Conservation (phyloP, 495 filamentous ascomycete species). For the Neurospora terricola region DNA sequence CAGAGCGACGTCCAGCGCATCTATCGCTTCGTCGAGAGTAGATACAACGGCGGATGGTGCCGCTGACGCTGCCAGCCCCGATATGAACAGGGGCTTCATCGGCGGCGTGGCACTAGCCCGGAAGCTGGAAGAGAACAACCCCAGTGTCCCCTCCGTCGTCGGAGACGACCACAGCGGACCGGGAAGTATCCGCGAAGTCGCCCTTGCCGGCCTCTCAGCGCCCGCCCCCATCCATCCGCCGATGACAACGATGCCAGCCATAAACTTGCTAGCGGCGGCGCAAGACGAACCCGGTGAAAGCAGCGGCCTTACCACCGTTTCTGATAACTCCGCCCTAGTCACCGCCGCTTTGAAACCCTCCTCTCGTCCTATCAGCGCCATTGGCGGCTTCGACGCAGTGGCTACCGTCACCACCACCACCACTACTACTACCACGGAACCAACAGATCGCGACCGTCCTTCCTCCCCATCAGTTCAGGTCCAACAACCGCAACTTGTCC, state of each 20-base stretch:
- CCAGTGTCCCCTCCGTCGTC: conserved; percentile 24
- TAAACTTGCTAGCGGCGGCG: neutral
- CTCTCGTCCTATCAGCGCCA: neutral
- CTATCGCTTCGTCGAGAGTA: neutral
- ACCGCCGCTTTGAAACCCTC: neutral
- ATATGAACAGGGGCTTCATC: conserved; percentile 30
- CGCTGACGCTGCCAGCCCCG: neutral
- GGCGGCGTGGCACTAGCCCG: conserved; percentile 33
- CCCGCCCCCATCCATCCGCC: conserved; percentile 11
- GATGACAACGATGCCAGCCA: neutral
- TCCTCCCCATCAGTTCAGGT: neutral
- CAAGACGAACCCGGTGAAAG: conserved; percentile 9
- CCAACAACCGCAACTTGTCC: neutral
- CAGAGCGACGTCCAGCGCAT: conserved; percentile 17
- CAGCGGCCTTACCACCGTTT: neutral
- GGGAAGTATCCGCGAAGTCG: conserved; percentile 39
- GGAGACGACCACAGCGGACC: conserved; percentile 13
- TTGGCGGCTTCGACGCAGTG: conserved; percentile 4
- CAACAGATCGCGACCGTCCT: neutral
- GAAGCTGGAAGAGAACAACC: conserved; percentile 21
- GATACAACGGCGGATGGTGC: neutral
- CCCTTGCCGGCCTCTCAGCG: conserved; percentile 35
- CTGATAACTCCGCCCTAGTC: neutral
- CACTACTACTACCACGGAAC: neutral
- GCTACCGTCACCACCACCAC: neutral